Conservation (phyloP, 1,284 basidiomycete genomes). For the Gymnopus androsaceus region DNA sequence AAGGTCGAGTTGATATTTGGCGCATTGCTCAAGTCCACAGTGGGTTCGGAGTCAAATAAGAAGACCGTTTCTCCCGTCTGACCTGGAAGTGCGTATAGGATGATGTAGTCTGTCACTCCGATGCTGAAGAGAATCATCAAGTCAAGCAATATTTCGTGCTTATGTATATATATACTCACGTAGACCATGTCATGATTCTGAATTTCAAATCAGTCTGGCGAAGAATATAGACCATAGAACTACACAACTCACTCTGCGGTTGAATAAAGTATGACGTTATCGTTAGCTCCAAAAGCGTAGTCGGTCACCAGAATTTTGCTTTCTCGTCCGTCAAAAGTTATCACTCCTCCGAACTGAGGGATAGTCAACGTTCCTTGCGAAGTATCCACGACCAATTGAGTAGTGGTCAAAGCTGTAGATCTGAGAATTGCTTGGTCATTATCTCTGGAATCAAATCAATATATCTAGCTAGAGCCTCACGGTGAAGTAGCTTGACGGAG, state of each 20-base stretch:
- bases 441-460: not conserved
- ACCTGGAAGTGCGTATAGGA: slow-evolving; percentile 44
- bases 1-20: slow-evolving; percentile 32
- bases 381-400: slow-evolving; percentile 41
- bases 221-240: not conserved
- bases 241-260: slow-evolving; percentile 44
- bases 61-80: slow-evolving; percentile 48
- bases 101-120: slow-evolving; percentile 41
- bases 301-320: slow-evolving; percentile 53
- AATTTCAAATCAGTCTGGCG: not conserved
- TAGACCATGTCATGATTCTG: slow-evolving; percentile 50
- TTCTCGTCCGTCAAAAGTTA: slow-evolving; percentile 50
- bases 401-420: slow-evolving; percentile 41
- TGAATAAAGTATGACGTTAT: slow-evolving; percentile 43
- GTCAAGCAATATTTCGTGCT: not conserved
- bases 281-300: slow-evolving; percentile 43
- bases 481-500: slow-evolving; percentile 47
- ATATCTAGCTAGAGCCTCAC: slow-evolving; percentile 30
- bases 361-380: slow-evolving; percentile 42
- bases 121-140: slow-evolving; percentile 30
- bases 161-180: slow-evolving; percentile 32
- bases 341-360: slow-evolving; percentile 33
- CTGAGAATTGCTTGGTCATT: slow-evolving; percentile 21
- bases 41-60: slow-evolving; percentile 33
- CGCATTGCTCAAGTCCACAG: slow-evolving; percentile 28